phyloP scores from a whole-genome alignment of 805 yeast species.

The Candida ascalaphidarum region DNA sequence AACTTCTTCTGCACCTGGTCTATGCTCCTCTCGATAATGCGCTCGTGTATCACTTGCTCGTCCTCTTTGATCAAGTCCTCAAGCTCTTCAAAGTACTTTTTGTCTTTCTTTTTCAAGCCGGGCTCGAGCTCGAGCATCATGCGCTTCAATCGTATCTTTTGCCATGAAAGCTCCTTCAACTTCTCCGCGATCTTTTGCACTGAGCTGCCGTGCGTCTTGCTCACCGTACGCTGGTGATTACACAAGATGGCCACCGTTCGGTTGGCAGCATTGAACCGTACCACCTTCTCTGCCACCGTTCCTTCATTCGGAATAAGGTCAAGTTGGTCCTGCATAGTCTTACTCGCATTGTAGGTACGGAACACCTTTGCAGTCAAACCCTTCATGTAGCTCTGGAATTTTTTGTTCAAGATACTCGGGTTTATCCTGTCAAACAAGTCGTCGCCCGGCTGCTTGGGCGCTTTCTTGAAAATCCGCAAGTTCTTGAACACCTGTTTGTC shows the following conservation, averaged over 20 bases:
- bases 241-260: constrained; percentile 92
- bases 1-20: constrained; percentile 61
- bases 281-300: constrained; percentile 77
- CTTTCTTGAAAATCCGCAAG: constrained; percentile 75
- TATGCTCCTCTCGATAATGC: constrained; percentile 55
- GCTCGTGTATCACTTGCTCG: constrained; percentile 47
- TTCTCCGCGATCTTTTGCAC: constrained; percentile 73
- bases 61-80: constrained; percentile 61
- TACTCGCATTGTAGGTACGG: constrained; percentile 95
- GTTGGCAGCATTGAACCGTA: constrained; percentile 88
- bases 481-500: constrained; percentile 89
- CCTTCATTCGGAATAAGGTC: constrained; percentile 83
- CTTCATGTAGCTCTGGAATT: constrained; percentile 81
- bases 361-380: constrained; percentile 95
- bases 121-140: constrained; percentile 64
- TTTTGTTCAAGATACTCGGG: constrained; percentile 75
- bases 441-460: constrained; percentile 88
- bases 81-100: constrained; percentile 57
- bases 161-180: constrained; percentile 79
- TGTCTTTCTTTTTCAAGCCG: constrained; percentile 38
- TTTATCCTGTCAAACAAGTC: constrained; percentile 86
- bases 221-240: constrained; percentile 92
- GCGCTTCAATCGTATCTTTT: constrained; percentile 62
- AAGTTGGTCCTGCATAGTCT: constrained; percentile 92
- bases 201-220: constrained; percentile 74